A percentile compares a stretch with the other conserved stretches of the same genome.
Conservation (phyloP, 2,329 filamentous ascomycete genomes). For the Huntiella abstrusa region DNA sequence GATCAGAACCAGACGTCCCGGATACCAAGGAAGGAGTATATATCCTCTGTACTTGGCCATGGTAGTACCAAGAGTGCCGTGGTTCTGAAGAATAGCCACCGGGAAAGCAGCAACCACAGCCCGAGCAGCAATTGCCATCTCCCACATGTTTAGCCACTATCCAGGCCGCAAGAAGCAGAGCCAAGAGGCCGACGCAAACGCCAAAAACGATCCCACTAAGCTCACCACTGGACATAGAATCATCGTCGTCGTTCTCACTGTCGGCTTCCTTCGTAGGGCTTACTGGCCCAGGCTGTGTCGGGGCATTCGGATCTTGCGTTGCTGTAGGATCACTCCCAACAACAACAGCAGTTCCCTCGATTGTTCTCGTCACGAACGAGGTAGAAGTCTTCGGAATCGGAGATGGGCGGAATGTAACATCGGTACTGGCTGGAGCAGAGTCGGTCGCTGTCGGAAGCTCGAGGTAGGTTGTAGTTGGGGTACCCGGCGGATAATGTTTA, state of each 20-base stretch:
- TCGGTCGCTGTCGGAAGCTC: neutral
- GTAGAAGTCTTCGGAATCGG: neutral
- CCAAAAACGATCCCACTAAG: constrained; percentile 8
- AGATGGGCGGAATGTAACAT: neutral
- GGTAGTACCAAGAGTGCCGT: no score
- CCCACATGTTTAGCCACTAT: constrained; percentile 5
- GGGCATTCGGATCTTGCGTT: neutral
- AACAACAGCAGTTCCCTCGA: neutral
- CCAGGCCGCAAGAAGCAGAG: constrained; percentile 1
- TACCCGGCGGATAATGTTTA: neutral
- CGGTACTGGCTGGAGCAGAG: neutral
- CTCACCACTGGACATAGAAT: constrained; percentile 1
- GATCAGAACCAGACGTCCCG: no score
- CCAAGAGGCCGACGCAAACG: constrained; percentile 3
- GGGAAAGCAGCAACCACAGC: neutral
- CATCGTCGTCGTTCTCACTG: neutral
- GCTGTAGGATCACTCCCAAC: neutral
- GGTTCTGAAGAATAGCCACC: no score
- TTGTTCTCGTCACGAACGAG: neutral
- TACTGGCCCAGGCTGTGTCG: neutral
- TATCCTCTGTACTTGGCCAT: no score
- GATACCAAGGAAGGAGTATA: no score
- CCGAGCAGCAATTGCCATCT: constrained; percentile 1
- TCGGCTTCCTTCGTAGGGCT: neutral
- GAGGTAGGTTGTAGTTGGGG: neutral